Percentiles rank a stretch among this genome's conserved stretches.
Evolutionary conservation across 768 basidiomycete species (phyloP).

Genomic region (Mycena vitilis): DNA sequence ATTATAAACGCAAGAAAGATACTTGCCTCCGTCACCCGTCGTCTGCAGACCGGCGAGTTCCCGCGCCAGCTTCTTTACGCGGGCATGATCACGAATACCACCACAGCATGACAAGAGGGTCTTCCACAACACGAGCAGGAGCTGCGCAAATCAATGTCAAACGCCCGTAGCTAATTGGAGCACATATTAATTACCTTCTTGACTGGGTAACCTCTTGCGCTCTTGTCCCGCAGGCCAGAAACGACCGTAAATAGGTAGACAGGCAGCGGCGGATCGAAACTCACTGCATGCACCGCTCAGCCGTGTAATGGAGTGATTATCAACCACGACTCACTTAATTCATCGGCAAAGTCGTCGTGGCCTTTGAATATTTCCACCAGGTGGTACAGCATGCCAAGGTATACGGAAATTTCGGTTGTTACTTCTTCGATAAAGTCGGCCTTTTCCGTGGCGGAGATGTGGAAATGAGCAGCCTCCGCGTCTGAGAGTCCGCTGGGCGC

Average conservation of each 20-base stretch:
- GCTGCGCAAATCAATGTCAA: conserved; percentile 55
- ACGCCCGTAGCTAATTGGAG: conserved; percentile 24
- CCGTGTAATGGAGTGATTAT: conserved; percentile 14
- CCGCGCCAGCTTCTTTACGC: conserved; percentile 86
- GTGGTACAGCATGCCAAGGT: conserved; percentile 95
- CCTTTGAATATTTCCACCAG: conserved; percentile 93
- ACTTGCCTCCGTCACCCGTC: conserved; percentile 56
- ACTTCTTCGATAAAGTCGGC: conserved; percentile 89
- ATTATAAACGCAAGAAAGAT: neutral
- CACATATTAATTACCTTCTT: conserved; percentile 77
- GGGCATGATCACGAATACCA: conserved; percentile 85
- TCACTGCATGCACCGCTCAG: conserved; percentile 68
- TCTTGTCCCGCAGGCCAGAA: conserved; percentile 91
- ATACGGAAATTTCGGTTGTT: conserved; percentile 92
- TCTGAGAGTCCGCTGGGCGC: conserved; percentile 77
- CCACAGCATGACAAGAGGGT: conserved; percentile 92
- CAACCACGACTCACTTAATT: conserved; percentile 79
- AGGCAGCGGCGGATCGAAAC: conserved; percentile 92
- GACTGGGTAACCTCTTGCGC: conserved; percentile 94
- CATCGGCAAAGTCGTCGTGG: conserved; percentile 95
- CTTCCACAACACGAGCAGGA: conserved; percentile 96
- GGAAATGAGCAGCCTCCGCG: conserved; percentile 76
- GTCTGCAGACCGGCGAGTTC: conserved; percentile 85
- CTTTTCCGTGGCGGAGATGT: conserved; percentile 76
- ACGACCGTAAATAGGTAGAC: conserved; percentile 92